phyloP scores from a whole-genome alignment of 2,329 filamentous ascomycete genomes.

The Zymoseptoria crescenta region DNA sequence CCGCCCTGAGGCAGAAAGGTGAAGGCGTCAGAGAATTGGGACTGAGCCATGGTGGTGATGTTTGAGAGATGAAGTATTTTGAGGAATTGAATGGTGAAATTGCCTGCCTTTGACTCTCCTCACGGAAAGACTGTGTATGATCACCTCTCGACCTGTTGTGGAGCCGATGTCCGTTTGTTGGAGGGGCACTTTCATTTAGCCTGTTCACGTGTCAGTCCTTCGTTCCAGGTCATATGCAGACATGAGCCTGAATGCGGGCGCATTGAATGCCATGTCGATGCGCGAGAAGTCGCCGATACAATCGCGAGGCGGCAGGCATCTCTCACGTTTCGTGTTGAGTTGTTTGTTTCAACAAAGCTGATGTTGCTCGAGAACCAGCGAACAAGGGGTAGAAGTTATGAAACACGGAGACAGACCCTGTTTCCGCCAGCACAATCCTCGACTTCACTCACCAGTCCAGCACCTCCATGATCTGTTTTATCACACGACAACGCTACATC shows the following conservation, averaged over 20 bases:
- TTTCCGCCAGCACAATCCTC: not conserved
- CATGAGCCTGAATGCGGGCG: not conserved
- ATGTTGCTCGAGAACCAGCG: not conserved
- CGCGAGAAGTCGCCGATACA: not conserved
- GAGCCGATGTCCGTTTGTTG: slow-evolving; percentile 5
- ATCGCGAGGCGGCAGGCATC: not conserved
- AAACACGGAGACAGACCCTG: not conserved
- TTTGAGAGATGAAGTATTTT: not conserved
- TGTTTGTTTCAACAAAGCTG: not conserved
- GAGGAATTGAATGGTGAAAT: not conserved
- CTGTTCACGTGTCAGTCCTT: slow-evolving; percentile 1
- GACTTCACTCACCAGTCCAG: not conserved
- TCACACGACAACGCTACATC: not conserved
- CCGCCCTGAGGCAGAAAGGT: slow-evolving; percentile 68
- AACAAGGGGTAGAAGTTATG: not conserved
- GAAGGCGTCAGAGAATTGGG: slow-evolving; percentile 35
- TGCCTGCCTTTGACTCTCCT: not conserved
- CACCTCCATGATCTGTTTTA: not conserved
- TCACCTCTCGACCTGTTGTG: slow-evolving; percentile 2
- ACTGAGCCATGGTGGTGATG: slow-evolving; percentile 13
- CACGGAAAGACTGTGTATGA: not conserved
- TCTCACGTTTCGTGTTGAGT: not conserved
- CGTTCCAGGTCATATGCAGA: not conserved
- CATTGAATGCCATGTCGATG: not conserved
- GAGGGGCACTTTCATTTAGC: slow-evolving; percentile 5